phyloP scores from a whole-genome alignment of 2,329 filamentous ascomycete species.

The Aureobasidium melanogenum region DNA sequence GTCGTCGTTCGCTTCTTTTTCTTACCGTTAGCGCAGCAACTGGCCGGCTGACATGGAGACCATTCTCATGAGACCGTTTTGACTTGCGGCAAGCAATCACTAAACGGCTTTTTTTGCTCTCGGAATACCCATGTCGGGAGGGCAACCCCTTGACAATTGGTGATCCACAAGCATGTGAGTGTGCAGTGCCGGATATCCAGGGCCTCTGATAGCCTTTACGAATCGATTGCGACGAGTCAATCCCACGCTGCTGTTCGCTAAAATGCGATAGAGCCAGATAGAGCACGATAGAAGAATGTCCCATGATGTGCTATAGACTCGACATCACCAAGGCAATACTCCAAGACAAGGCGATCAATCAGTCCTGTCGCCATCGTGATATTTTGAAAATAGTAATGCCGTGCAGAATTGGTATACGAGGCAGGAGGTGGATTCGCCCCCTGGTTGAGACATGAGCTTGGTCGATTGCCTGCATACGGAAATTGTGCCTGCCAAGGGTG shows the following conservation, averaged over 20 bases:
- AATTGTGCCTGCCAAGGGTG: slow-evolving; percentile 8
- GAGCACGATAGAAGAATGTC: neutral
- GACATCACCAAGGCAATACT: neutral
- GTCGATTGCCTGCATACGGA: neutral
- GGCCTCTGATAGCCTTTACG: neutral
- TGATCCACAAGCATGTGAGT: neutral
- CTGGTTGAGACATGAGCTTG: slow-evolving; percentile 5
- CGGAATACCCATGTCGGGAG: slow-evolving; percentile 1
- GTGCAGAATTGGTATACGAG: slow-evolving; percentile 5
- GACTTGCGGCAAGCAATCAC: neutral
- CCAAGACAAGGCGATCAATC: neutral
- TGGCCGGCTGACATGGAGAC: slow-evolving; percentile 8
- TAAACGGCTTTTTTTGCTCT: slow-evolving; percentile 5
- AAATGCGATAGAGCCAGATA: neutral
- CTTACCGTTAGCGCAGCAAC: slow-evolving; percentile 1
- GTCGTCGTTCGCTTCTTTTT: slow-evolving; percentile 8
- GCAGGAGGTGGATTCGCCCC: slow-evolving; percentile 6
- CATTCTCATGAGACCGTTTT: slow-evolving; percentile 10
- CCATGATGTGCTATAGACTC: neutral
- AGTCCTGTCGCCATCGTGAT: neutral
- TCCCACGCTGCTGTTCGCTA: neutral
- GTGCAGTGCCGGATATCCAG: neutral
- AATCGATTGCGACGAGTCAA: slow-evolving; percentile 1
- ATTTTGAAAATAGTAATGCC: neutral
- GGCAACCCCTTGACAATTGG: neutral